phyloP scores from a whole-genome alignment of 2,329 filamentous ascomycete species.

The Colletotrichum sp. region DNA sequence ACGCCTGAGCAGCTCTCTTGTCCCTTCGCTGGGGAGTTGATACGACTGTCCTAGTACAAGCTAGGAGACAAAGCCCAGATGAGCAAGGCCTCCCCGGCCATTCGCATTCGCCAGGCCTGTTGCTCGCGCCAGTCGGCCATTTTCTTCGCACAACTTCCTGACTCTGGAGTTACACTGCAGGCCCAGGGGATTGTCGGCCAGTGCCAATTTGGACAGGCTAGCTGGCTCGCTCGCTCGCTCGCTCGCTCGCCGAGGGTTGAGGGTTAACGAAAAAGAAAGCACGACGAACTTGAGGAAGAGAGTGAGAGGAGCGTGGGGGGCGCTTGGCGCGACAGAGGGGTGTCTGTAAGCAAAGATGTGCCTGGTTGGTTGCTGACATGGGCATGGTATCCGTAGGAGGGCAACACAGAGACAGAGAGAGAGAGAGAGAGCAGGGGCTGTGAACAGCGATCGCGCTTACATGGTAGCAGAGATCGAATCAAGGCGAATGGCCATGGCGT shows the following conservation, averaged over 20 bases:
- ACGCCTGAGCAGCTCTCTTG: neutral
- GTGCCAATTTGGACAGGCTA: neutral
- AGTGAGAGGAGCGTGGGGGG: slow-evolving; percentile 9
- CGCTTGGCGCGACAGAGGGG: neutral
- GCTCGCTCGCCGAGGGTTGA: neutral
- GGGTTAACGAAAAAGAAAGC: neutral
- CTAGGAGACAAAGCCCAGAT: neutral
- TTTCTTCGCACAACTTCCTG: slow-evolving; percentile 12
- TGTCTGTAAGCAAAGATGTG: neutral
- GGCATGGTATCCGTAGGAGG: neutral
- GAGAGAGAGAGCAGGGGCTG: neutral
- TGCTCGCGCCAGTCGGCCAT: slow-evolving; percentile 9
- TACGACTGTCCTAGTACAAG: neutral
- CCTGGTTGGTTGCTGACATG: neutral
- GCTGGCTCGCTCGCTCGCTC: neutral
- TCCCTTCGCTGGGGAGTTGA: neutral
- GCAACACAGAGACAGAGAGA: neutral
- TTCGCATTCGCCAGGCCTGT: neutral
- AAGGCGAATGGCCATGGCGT: neutral
- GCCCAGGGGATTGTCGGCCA: neutral
- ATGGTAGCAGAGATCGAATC: slow-evolving; percentile 5
- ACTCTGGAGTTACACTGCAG: slow-evolving; percentile 5
- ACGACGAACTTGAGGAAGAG: neutral
- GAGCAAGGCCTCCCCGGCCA: neutral
- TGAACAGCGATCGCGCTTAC: slow-evolving; percentile 9